phyloP scores from a whole-genome alignment of 139 green algal species.

The Astrephomene gubernaculifera region DNA sequence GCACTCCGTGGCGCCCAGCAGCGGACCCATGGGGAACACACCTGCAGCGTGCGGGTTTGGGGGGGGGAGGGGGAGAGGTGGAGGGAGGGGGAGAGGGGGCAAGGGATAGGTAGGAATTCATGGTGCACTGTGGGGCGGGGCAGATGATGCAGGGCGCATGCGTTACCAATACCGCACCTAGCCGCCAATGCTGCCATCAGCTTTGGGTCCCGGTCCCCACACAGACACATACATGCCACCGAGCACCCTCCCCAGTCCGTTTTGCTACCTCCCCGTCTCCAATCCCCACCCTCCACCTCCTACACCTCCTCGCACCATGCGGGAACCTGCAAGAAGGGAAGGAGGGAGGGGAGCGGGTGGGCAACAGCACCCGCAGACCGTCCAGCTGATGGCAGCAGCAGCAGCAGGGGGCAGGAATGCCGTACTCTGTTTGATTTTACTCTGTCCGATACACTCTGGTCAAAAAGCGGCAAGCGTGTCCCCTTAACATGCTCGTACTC shows the following conservation, averaged over 20 bases:
- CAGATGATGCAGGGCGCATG: neutral
- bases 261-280: too few relatives aligned
- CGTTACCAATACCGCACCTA: too few relatives aligned
- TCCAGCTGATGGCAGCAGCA: neutral
- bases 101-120: neutral
- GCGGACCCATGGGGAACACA: constrained; percentile 61
- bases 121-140: neutral
- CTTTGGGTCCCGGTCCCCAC: too few relatives aligned
- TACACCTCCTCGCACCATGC: neutral
- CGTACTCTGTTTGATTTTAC: too few relatives aligned
- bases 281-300: neutral
- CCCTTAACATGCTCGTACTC: too few relatives aligned
- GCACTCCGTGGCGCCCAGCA: constrained; percentile 48
- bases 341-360: neutral
- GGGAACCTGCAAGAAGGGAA: neutral
- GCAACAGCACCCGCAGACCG: neutral
- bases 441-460: too few relatives aligned
- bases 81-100: neutral
- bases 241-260: too few relatives aligned
- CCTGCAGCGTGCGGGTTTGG: neutral
- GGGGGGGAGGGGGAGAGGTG: neutral
- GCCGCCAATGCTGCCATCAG: neutral
- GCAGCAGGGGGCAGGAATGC: neutral
- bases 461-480: too few relatives aligned
- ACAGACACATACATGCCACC: too few relatives aligned